phyloP scores from a whole-genome alignment of 495 filamentous ascomycete species.

The Aspergillus heteromorphus region DNA sequence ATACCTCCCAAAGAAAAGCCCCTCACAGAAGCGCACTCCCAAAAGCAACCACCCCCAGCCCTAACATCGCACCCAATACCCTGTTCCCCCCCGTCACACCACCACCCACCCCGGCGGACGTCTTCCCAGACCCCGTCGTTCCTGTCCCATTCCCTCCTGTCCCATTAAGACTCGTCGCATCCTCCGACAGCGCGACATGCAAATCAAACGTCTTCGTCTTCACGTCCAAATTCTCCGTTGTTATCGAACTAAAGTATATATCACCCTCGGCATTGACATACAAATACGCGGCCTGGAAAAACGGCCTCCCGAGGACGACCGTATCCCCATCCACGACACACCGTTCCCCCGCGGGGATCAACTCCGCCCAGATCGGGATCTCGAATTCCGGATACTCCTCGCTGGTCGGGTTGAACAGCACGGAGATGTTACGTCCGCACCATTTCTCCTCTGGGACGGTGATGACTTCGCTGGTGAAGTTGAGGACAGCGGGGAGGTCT shows the following conservation, averaged over 20 bases:
- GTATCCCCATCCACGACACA: not conserved
- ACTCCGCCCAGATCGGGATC: not conserved
- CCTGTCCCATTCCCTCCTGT: too few species aligned
- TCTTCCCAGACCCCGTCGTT: too few species aligned
- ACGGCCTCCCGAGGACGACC: not conserved
- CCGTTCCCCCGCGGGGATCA: not conserved
- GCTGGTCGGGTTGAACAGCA: not conserved
- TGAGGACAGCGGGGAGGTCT: not conserved
- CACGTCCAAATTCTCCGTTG: not conserved
- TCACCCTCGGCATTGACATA: not conserved
- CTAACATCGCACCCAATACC: too few species aligned
- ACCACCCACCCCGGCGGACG: too few species aligned
- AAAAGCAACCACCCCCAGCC: too few species aligned
- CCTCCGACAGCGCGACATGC: not conserved
- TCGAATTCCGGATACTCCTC: not conserved
- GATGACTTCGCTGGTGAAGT: not conserved
- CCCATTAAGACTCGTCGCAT: too few species aligned
- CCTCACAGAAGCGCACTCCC: too few species aligned
- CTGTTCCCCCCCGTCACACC: not conserved
- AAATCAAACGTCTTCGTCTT: not conserved
- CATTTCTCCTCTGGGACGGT: not conserved
- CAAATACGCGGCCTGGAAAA: not conserved
- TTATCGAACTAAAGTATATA: not conserved
- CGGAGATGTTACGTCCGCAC: not conserved
- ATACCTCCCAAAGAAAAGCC: too few species aligned